These are phyloP conservation scores for Elaeis oleifera DNA, from an alignment of 202 grass and related monocot species.

Conservation along the genomic window DNA sequence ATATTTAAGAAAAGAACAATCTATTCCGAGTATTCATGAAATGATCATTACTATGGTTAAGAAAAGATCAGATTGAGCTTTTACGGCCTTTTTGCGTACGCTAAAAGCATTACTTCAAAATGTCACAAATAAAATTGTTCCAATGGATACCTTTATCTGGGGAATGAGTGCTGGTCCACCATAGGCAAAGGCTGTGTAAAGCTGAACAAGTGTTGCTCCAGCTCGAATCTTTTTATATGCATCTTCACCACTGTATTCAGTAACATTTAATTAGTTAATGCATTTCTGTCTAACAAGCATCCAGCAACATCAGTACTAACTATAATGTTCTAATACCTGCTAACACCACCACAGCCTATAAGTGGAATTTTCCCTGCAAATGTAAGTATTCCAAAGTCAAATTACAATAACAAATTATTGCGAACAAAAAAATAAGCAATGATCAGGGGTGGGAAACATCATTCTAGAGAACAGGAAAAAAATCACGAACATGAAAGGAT, in stretches of 20 bases:
- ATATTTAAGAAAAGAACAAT: no score
- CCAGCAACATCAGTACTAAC: constrained; percentile 7
- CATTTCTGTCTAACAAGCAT: constrained; percentile 16
- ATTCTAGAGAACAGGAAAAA: no score
- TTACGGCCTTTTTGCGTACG: no score
- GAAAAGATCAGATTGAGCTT: no score
- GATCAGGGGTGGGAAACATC: no score
- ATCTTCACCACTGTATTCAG: constrained; percentile 63
- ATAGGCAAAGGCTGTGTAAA: constrained; percentile 88
- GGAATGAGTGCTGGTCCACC: constrained; percentile 83
- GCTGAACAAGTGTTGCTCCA: constrained; percentile 88
- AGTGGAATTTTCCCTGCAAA: constrained; percentile 85
- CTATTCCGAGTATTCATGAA: no score
- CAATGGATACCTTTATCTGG: constrained; percentile 69
- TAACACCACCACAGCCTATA: constrained; percentile 83
- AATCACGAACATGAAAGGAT: no score
- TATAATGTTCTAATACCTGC: constrained; percentile 45
- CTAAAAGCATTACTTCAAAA: no score
- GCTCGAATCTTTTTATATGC: constrained; percentile 96
- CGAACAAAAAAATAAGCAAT: no score
- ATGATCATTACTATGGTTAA: no score
- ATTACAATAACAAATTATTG: no score
- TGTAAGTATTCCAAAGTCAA: no score
- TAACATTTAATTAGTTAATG: constrained; percentile 5
- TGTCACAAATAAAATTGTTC: neutral